Evolutionary conservation across 2,329 filamentous ascomycete genomes (phyloP), one percentile per base, ranked within the genome.

Genomic region (Rhytidhysteron rufulum): DNA sequence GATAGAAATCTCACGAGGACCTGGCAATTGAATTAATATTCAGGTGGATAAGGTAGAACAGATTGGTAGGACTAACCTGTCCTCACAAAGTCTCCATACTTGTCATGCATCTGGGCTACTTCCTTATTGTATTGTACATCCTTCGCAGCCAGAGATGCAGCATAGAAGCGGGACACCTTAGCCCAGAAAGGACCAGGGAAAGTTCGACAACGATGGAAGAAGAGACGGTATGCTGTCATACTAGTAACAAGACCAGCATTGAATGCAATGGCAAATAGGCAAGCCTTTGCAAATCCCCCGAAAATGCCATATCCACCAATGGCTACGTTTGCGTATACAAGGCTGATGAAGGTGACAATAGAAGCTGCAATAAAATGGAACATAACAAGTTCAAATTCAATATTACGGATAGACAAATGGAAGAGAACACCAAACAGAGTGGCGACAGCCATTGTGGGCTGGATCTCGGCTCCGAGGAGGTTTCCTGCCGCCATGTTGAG

Each of bases 41-140:
- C 24, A 8, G 24, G 7, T 13, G 13, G 24, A 27, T 13, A 27
- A 8, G 7, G 24, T 7, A 13, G 13, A 27, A 27, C 13, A 8
- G 7, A 7, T 8, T 27, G 13, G 8, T 31, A 31, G 32, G 5
- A 41, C 37, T 44, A 44, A 62, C 63, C 63, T 8, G 54, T 58
- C 20, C 60, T 55, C 5, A 65, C 55, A 44, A 63, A 56, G 31
- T 65, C 55, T 17, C 63, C 63, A 43, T 65, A 63, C 25, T 50
- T 39, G 1, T 44, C 34, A 39, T 65, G 62, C 40, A 64, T 40
- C 27, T 47, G 48, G 4, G 44, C 50, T 6, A 63, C 18, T 20
- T 60, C 54, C 27, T 55, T 50, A 40, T 58, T 53, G 37, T 61
- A 64, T 24, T 60, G 45, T 2, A 53, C 41, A 22, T 53, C 40